Base-by-base conservation (phyloP, 164 flowering plant genomes). In the Tetracentron sinense region DNA sequence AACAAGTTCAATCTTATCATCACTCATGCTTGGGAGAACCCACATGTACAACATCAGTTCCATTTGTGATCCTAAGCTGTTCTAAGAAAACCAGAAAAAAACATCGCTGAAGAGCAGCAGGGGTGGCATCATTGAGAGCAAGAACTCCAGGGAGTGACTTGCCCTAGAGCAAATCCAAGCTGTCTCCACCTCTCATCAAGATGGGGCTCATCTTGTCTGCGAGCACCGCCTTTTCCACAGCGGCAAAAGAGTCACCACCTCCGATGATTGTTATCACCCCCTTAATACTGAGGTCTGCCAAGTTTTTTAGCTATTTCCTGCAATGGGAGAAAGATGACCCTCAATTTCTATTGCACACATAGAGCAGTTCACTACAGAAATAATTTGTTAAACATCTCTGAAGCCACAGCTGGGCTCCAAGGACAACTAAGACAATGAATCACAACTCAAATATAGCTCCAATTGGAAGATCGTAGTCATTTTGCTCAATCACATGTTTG, bases 201-300 rank as follows among this genome's bases (percentile, higher is more conserved):
- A 83, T 80, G 74, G 82, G 85, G 78, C 83, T 84, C 84, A 84
- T 79, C 64, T 73, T 75, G 30, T 82, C 84, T 3, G 81, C 84
- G 29, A 84, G 63, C 35, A 85, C 84, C 6, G 63, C 82, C 68
- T 82, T 74, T 76, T 84, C 85, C 23, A 82, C 84, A 12, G 86
- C 86, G 12, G 82, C 83, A 70, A 82, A 83, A 15, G 85, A 82
- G 46, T 82, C 86, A 16, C 86, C 86, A 63, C 86, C 86, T 66
- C 83, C 86, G 0, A 82, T 82, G 67, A 82, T 82, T n/a, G 86
- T 82, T 0, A 81, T 82, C 55, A 79, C 86, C 14, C 80, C 83
- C 51, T 78, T 80, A 22, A 69, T 78, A 22, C 79, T 76, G 26
- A 82, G 82, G 0, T 80, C 83, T 19, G 86, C 86, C 64, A 82